Percentiles rank a stretch among this genome's conserved stretches.
Evolutionary conservation across 139 green algal genomes (phyloP).

Genomic region (Coelastrella sp.): DNA sequence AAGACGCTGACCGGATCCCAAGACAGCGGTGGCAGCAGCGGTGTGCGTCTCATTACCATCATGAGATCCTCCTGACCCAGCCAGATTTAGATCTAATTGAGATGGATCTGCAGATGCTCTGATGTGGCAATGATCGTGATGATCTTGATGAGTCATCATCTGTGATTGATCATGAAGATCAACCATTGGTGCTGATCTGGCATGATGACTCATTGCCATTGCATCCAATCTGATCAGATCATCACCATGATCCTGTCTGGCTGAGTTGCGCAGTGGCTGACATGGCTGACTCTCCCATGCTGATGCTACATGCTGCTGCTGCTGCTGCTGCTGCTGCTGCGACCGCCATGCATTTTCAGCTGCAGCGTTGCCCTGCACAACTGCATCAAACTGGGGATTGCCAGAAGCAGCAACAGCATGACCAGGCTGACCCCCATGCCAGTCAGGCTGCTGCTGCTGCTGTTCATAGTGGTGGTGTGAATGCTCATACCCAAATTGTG

Average conservation of each 20-base stretch:
- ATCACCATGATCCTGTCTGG: background rate
- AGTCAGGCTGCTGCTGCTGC: slow-evolving; percentile 18
- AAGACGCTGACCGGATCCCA: background rate
- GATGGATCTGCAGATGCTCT: background rate
- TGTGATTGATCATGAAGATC: background rate
- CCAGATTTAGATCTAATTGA: background rate
- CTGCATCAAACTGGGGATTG: too few species aligned
- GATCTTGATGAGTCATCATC: background rate
- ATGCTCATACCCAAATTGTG: background rate
- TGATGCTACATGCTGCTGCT: background rate
- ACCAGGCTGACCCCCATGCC: too few species aligned
- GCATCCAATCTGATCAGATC: background rate
- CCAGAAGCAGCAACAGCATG: too few species aligned
- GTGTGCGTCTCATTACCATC: background rate
- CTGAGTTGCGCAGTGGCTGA: too few species aligned
- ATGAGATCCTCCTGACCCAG: background rate
- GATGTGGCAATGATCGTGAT: background rate
- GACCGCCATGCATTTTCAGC: too few species aligned
- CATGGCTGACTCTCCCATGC: too few species aligned
- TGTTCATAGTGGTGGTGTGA: background rate
- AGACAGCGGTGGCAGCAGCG: background rate
- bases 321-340: slow-evolving; percentile 17
- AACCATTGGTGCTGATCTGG: too few species aligned
- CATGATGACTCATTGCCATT: too few species aligned
- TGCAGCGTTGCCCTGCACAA: too few species aligned